phyloP scores from a whole-genome alignment of 2,329 filamentous ascomycete genomes.

The Colletotrichum sansevieriae region DNA sequence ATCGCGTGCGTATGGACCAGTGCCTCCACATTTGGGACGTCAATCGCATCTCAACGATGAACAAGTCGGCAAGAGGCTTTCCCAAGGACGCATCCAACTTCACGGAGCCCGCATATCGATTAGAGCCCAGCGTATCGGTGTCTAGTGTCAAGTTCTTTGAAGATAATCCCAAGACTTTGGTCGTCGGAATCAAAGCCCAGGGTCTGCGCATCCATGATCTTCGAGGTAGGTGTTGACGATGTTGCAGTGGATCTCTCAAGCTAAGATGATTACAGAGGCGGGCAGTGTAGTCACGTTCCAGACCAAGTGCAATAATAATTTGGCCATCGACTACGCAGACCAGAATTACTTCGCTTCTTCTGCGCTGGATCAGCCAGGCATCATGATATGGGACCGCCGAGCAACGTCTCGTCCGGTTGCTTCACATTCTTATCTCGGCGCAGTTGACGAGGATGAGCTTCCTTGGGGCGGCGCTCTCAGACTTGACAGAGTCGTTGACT shows the following conservation, averaged over 20 bases:
- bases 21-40: constrained; percentile 88
- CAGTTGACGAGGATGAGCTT: constrained; percentile 71
- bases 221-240: constrained; percentile 65
- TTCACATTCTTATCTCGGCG: constrained; percentile 67
- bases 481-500: constrained; percentile 69
- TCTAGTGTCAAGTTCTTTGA: constrained; percentile 87
- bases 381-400: constrained; percentile 84
- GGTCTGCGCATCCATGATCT: constrained; percentile 84
- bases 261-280: constrained; percentile 57
- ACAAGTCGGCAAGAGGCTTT: constrained; percentile 63
- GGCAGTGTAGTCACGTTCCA: constrained; percentile 69
- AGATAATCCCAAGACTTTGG: constrained; percentile 79
- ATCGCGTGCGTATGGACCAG: constrained; percentile 84
- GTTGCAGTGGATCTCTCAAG: background rate
- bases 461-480: constrained; percentile 73
- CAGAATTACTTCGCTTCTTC: constrained; percentile 89
- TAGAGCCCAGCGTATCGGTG: constrained; percentile 79
- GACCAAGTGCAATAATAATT: constrained; percentile 76
- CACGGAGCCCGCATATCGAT: constrained; percentile 68
- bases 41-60: constrained; percentile 68
- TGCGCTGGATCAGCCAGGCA: constrained; percentile 78
- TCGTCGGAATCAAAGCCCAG: constrained; percentile 81
- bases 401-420: constrained; percentile 66
- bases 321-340: constrained; percentile 84
- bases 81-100: constrained; percentile 62